Conservation (phyloP, 345 rosid species). For the Moricandia arvensis region DNA sequence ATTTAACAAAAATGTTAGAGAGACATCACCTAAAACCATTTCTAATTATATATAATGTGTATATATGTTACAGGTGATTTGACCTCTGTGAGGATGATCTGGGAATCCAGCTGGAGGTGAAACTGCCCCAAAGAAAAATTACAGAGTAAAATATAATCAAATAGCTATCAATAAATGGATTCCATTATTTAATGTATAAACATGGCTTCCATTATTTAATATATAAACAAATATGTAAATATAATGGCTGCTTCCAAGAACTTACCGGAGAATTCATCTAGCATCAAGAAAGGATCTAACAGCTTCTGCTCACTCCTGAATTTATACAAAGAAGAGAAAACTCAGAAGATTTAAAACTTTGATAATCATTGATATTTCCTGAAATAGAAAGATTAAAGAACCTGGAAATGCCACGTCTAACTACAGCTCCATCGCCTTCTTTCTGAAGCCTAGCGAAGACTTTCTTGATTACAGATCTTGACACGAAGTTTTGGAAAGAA, state of each 20-base stretch:
- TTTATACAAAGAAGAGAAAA: background rate
- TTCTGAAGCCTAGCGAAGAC: conserved; percentile 68
- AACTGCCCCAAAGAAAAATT: conserved; percentile 47
- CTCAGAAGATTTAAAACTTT: background rate
- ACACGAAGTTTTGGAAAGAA: conserved; percentile 38
- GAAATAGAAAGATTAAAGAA: conserved; percentile 12
- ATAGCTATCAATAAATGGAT: background rate
- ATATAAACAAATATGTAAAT: background rate
- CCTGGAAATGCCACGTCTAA: conserved; percentile 96
- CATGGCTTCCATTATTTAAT: background rate
- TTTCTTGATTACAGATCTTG: conserved; percentile 70
- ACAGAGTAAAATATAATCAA: background rate
- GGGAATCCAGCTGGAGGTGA: conserved; percentile 97
- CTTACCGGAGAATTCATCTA: conserved; percentile 87
- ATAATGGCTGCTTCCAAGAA: background rate
- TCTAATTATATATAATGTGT: background rate
- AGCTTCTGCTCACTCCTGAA: conserved; percentile 72
- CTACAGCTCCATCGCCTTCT: conserved; percentile 95
- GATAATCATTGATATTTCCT: background rate
- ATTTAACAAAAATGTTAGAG: conserved; percentile 5
- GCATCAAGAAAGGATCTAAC: conserved; percentile 90
- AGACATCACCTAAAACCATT: background rate
- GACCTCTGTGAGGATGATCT: conserved; percentile 99
- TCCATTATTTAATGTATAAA: background rate
- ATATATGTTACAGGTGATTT: background rate